phyloP scores from a whole-genome alignment of 495 filamentous ascomycete genomes.

The Neurospora sp. region DNA sequence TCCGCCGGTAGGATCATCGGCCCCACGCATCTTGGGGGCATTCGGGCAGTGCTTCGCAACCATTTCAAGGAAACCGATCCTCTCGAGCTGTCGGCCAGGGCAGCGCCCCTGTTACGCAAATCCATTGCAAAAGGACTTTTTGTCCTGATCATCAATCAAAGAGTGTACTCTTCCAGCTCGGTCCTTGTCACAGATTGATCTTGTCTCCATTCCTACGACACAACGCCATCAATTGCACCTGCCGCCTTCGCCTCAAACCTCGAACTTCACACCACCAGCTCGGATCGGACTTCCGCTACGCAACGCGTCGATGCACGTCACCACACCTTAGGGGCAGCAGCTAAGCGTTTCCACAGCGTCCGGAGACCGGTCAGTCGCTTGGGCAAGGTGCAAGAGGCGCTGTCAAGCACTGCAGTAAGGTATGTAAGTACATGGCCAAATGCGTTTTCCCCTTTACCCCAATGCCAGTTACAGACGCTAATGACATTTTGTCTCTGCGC shows the following conservation, averaged over 20 bases:
- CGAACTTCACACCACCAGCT: background rate
- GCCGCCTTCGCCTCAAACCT: background rate
- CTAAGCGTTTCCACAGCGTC: background rate
- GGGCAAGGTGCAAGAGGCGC: background rate
- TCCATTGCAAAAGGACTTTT: background rate
- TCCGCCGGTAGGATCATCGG: background rate
- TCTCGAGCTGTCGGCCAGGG: background rate
- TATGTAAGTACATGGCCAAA: background rate
- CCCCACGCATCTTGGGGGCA: background rate
- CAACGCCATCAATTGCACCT: background rate
- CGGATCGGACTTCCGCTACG: background rate
- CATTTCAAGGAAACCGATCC: background rate
- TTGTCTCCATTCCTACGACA: background rate
- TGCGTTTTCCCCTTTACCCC: background rate
- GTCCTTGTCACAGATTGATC: background rate
- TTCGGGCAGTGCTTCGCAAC: background rate
- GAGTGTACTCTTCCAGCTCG: background rate
- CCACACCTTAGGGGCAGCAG: background rate
- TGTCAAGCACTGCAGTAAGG: background rate
- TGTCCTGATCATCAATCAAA: background rate
- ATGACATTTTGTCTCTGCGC: slow-evolving; percentile 2
- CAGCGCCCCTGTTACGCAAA: background rate
- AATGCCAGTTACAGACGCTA: background rate
- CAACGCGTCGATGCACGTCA: background rate
- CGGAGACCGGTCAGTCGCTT: background rate